Conservation (phyloP, 2,329 filamentous ascomycete genomes). For the Pezicula neosporulosa region DNA sequence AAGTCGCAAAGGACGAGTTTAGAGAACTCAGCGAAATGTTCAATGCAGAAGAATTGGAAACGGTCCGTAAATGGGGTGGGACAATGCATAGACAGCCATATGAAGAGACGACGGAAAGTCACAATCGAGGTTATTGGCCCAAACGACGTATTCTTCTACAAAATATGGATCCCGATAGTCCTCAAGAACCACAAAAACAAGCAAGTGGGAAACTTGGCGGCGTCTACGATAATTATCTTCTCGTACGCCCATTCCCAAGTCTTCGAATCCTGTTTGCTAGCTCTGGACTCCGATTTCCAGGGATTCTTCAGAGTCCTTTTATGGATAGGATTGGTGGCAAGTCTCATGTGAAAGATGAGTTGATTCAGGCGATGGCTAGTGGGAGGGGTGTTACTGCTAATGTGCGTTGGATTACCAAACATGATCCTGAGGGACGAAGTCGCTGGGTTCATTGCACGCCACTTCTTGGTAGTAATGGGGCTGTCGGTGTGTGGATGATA, state of each 20-base stretch:
- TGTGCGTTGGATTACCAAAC: slow-evolving; percentile 62
- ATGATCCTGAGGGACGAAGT: slow-evolving; percentile 49
- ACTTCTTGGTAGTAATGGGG: slow-evolving; percentile 60
- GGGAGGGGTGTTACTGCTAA: slow-evolving; percentile 72
- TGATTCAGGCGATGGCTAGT: slow-evolving; percentile 58
- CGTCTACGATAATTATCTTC: slow-evolving; percentile 55
- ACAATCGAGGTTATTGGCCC: slow-evolving; percentile 29
- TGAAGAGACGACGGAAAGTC: slow-evolving; percentile 39
- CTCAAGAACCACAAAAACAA: not conserved
- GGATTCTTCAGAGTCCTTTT: slow-evolving; percentile 60
- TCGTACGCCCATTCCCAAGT: slow-evolving; percentile 62
- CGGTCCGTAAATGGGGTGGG: slow-evolving; percentile 60
- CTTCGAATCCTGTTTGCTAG: slow-evolving; percentile 68
- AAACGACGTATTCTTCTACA: slow-evolving; percentile 39
- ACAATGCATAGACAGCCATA: slow-evolving; percentile 51
- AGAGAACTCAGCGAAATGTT: slow-evolving; percentile 67
- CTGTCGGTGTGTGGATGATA: slow-evolving; percentile 76
- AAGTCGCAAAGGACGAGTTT: slow-evolving; percentile 54
- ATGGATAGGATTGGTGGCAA: slow-evolving; percentile 51
- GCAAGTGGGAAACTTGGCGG: slow-evolving; percentile 32
- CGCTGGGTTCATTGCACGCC: slow-evolving; percentile 79
- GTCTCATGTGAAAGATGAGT: slow-evolving; percentile 42
- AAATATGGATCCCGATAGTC: slow-evolving; percentile 26
- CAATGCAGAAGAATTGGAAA: slow-evolving; percentile 62
- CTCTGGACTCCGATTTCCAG: slow-evolving; percentile 62